Base-by-base conservation (phyloP, 2,329 filamentous ascomycete genomes). In the Epicoccum nigrum region DNA sequence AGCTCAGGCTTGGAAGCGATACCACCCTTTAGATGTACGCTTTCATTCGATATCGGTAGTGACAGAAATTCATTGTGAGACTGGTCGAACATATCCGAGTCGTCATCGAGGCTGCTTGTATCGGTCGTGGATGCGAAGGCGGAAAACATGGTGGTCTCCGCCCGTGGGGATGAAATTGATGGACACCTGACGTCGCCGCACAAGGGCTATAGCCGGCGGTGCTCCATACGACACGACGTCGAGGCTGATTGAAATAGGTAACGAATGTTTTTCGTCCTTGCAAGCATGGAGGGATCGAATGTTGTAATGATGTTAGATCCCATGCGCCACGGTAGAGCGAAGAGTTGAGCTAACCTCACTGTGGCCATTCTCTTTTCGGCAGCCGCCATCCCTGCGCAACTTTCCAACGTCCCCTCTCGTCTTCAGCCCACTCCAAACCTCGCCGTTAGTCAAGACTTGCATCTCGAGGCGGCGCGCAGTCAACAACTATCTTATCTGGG, bases 11-110 rank as follows among this genome's bases (percentile, higher is more conserved):
- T 68, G 25, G 67, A 56, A 54, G 62, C 58, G 38, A 64, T 61
- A 43, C 63, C 57, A 46, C 58, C 56, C 59, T 73, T 74, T 50
- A 73, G 47, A 56, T 69, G 62, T 52, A 64, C 62, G 55, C 53
- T 63, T 55, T 70, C 68, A 59, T 68, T 63, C 45, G 67, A 57
- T 58, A 71, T 62, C 34, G 70, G 60, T 44, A 71, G 60, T 46
- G 68, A 64, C 32, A 72, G 45, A 44, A 71, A 51, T 37, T 61
- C 65, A 62, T 70, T 58, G 45, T 69, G 62, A 43, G 59, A 55
- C 43, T 64, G 62, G 25, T 62, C 62, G 60, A 73, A 73, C 41
- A 72, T 62, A 54, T 65, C 69, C n/a, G 66, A 59, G 51, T 60
- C 62, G 49, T 71, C 69, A 59, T 70, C 64, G 59, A 72, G 59